These are phyloP conservation scores for Oryza nivara DNA, from an alignment of 176 grass and related monocot species.

Conservation along the genomic window DNA sequence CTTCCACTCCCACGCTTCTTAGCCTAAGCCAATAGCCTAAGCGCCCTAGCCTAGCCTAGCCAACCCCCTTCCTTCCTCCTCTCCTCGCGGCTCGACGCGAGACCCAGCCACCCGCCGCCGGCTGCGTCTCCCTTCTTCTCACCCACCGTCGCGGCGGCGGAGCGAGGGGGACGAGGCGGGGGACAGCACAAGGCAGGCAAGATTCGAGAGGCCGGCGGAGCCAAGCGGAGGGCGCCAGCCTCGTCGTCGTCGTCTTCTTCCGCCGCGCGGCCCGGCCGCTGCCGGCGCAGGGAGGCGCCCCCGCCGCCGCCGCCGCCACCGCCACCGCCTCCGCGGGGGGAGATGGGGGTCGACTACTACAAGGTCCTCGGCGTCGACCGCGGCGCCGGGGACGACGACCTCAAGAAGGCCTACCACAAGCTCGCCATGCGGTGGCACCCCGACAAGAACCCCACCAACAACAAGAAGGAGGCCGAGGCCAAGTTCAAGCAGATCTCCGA, in stretches of 20 bases:
- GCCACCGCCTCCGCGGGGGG: neutral
- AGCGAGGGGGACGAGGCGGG: neutral
- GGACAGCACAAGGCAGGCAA: conserved; percentile 24
- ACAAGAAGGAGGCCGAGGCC: conserved; percentile 90
- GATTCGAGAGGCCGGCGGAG: conserved; percentile 56
- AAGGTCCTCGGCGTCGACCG: conserved; percentile 78
- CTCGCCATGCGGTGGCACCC: conserved; percentile 99
- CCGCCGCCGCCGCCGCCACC: neutral
- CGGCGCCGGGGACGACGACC: conserved; percentile 74
- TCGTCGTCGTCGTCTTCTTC: conserved; percentile 7
- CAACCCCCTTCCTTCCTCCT: neutral
- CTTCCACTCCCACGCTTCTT: conserved; percentile 27
- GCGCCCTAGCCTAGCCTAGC: neutral
- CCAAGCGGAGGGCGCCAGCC: conserved; percentile 41
- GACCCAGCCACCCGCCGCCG: too few relatives aligned
- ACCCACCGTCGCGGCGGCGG: neutral
- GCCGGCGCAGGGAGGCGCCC: conserved; percentile 36
- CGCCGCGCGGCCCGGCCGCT: conserved; percentile 28
- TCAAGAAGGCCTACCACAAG: conserved; percentile 90
- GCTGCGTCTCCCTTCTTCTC: neutral
- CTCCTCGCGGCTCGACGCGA: neutral
- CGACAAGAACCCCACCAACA: conserved; percentile 87
- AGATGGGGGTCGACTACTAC: conserved; percentile 94
- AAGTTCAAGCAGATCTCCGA: conserved; percentile 99
- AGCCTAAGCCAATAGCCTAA: neutral